Evolutionary conservation across 768 basidiomycete species (phyloP), one percentile per base, ranked within the genome.

Genomic region (Xerocomellus amylosporus): DNA sequence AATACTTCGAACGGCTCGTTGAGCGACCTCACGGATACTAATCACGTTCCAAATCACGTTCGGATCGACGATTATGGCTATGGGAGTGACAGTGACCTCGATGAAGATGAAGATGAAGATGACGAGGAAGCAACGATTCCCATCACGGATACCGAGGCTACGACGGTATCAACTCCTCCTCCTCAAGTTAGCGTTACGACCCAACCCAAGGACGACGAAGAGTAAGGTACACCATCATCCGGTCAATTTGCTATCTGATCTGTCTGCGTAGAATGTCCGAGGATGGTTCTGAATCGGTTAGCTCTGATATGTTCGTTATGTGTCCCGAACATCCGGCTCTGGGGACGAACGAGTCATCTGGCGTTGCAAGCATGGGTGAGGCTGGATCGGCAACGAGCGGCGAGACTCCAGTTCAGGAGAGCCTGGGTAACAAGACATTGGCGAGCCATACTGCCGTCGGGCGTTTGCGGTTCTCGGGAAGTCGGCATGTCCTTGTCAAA

Each of bases 1-100:
- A 48, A 39, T 26, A 46, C 47, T 6, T 40, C 50, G 1, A 55
- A 68, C 5, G n/a, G 28, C 1, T 58, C 57, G 3, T 46, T 63
- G 28, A 31, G 31, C 13, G 61, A 64, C 14, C 58, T 69, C 28
- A 40, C 49, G 5, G 49, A 50, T 22, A 34, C 14, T 22, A 36
- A 46, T 10, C 55, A 43, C 17, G 24, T 64, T 22, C 64, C 57
- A 4, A 48, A 36, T 9, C 17, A 49, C 7, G 15, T 44, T 37
- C 24, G 2, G 5, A 49, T 62, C 6, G 62, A 60, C 4, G 67
- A 66, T 2, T 68, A 70, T 52, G 71, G 59, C 4, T 73, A 73
- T 45, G 61, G 40, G n/a, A 69, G 68, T 4, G 71, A 72, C 51
- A 72, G 71, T 19, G 72, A 73, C 36, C 64, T 73, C 7, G 71